Conservation (phyloP, 805 yeast species). For the Candida michaelii region DNA sequence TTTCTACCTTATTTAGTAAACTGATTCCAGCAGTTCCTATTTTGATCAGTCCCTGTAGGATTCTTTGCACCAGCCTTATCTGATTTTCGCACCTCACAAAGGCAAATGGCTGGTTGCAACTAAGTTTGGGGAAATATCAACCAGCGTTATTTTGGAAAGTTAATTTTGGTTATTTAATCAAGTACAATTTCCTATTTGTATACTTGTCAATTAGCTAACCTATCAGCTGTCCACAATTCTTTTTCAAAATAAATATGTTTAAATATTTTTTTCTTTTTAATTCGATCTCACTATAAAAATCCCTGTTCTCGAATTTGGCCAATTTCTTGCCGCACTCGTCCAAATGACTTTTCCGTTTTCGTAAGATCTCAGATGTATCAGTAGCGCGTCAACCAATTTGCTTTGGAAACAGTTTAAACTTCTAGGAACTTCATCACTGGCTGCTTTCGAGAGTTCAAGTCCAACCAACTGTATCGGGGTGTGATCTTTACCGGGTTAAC, state of each 20-base stretch:
- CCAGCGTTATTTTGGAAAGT: not conserved
- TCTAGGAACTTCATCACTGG: too few relatives aligned
- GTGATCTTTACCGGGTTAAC: too few relatives aligned
- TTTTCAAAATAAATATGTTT: too few relatives aligned
- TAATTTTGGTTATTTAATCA: not conserved
- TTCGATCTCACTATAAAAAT: not conserved
- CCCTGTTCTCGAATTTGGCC: not conserved
- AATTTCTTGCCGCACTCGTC: not conserved
- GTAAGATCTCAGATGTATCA: too few relatives aligned
- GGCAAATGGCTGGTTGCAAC: slow-evolving; percentile 9
- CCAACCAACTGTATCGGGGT: too few relatives aligned
- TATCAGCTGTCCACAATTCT: too few relatives aligned
- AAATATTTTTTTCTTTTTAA: too few relatives aligned
- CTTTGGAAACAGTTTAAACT: too few relatives aligned
- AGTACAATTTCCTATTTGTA: not conserved
- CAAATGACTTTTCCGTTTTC: not conserved
- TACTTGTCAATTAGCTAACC: too few relatives aligned
- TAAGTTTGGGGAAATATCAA: not conserved
- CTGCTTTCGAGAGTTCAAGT: too few relatives aligned
- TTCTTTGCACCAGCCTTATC: slow-evolving; percentile 5
- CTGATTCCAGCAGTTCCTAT: slow-evolving; percentile 11
- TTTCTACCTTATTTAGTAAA: slow-evolving; percentile 3
- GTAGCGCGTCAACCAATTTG: too few relatives aligned
- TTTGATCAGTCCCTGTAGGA: not conserved
- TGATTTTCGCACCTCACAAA: slow-evolving; percentile 1